Percentiles rank a stretch among this genome's conserved stretches.
Conservation (phyloP, 768 basidiomycete genomes). For the Pleurotus eryngii region DNA sequence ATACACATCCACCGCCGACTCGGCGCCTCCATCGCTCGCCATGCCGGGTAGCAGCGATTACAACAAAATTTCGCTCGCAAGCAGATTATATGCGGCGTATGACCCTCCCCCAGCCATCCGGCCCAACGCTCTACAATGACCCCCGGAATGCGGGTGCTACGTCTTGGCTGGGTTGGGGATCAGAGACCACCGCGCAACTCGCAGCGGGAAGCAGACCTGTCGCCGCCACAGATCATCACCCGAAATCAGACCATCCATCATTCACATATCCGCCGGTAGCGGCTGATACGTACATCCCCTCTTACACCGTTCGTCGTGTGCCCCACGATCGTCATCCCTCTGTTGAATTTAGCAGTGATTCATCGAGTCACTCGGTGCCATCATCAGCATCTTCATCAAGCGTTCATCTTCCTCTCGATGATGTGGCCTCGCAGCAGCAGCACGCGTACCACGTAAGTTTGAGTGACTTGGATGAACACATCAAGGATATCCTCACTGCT, state of each 20-base stretch:
- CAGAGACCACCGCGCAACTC: constrained; percentile 10
- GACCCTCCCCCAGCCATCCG: neutral
- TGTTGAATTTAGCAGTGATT: constrained; percentile 40
- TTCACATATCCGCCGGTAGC: constrained; percentile 4
- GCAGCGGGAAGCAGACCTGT: constrained; percentile 2
- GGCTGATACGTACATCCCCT: neutral
- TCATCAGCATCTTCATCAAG: constrained; percentile 53
- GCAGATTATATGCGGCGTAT: constrained; percentile 39
- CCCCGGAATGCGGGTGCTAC: constrained; percentile 5
- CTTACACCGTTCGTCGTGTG: neutral
- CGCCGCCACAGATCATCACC: neutral
- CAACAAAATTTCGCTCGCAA: constrained; percentile 46
- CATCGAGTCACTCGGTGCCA: constrained; percentile 40
- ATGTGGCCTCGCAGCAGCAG: constrained; percentile 11
- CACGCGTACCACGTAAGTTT: constrained; percentile 21
- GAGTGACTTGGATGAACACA: constrained; percentile 17
- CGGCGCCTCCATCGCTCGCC: constrained; percentile 7
- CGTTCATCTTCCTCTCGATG: constrained; percentile 43
- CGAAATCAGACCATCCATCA: neutral
- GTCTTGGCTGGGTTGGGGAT: constrained; percentile 16
- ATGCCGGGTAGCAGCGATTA: constrained; percentile 33
- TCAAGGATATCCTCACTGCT: constrained; percentile 1
- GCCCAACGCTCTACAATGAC: constrained; percentile 11
- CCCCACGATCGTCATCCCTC: constrained; percentile 26
- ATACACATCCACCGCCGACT: constrained; percentile 13